Conservation (phyloP, 768 basidiomycete genomes). For the Suillus placidus region DNA sequence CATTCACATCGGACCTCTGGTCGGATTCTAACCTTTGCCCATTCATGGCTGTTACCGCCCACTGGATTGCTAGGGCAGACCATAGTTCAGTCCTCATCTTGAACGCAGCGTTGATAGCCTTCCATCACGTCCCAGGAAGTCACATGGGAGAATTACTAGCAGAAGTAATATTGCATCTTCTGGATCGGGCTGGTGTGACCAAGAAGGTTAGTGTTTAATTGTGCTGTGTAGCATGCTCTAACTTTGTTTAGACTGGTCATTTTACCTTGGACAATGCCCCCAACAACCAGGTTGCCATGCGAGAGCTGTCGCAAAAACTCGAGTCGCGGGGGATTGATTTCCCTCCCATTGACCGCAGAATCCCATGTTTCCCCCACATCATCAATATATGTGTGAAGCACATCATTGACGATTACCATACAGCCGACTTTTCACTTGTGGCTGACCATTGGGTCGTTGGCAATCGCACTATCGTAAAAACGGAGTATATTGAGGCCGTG, state of each 20-base stretch:
- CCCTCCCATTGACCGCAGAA: not conserved
- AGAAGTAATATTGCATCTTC: not conserved
- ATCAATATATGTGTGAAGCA: not conserved
- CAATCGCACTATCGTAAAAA: not conserved
- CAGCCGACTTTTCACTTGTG: not conserved
- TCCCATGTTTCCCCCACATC: not conserved
- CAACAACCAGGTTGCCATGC: not conserved
- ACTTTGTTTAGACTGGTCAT: not conserved
- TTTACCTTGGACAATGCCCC: not conserved
- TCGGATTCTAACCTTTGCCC: slow-evolving; percentile 12
- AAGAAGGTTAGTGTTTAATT: not conserved
- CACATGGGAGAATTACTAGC: slow-evolving; percentile 20
- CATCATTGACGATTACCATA: not conserved
- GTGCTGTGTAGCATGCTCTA: not conserved
- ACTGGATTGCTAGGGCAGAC: slow-evolving; percentile 15
- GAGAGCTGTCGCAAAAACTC: not conserved
- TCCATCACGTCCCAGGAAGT: slow-evolving; percentile 18
- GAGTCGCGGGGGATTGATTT: not conserved
- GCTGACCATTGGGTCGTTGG: not conserved
- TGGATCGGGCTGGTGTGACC: not conserved
- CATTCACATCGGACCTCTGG: slow-evolving; percentile 22
- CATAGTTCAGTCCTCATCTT: slow-evolving; percentile 12
- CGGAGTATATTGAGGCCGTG: not conserved
- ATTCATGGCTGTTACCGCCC: slow-evolving; percentile 19
- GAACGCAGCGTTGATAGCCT: slow-evolving; percentile 12